Conservation (phyloP, 345 rosid genomes). For the Populus davidiana region DNA sequence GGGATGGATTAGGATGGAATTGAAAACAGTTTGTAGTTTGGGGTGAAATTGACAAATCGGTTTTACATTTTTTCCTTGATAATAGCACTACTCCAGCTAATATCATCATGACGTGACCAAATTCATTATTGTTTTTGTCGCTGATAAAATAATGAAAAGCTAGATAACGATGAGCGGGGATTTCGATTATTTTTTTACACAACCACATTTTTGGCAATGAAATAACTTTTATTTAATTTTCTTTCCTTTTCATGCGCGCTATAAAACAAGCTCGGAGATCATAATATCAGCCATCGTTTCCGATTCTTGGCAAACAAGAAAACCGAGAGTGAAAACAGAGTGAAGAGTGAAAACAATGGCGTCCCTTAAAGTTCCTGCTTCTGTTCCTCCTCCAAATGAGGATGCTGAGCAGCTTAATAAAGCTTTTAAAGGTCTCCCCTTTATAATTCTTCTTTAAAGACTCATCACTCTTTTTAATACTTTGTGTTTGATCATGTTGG, state of each 20-base stretch:
- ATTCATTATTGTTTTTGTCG: too few species aligned
- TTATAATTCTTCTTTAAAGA: not conserved
- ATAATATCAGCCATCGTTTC: not conserved
- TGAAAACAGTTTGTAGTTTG: too few species aligned
- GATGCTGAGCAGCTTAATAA: slow-evolving; percentile 86
- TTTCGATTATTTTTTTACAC: not conserved
- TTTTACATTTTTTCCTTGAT: too few species aligned
- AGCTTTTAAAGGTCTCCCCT: slow-evolving; percentile 61
- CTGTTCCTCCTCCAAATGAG: slow-evolving; percentile 67
- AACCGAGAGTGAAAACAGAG: not conserved
- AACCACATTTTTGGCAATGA: not conserved
- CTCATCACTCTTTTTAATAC: not conserved
- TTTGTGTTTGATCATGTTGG: not conserved
- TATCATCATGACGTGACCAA: too few species aligned
- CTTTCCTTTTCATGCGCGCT: not conserved
- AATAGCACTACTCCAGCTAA: too few species aligned
- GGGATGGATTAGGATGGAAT: too few species aligned
- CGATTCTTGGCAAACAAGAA: slow-evolving; percentile 14
- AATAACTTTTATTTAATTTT: not conserved
- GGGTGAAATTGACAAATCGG: too few species aligned
- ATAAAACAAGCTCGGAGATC: not conserved
- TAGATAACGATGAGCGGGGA: not conserved
- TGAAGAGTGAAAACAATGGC: slow-evolving; percentile 53
- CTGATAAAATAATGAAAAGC: not conserved
- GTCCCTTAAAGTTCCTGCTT: slow-evolving; percentile 56